A percentile compares a stretch with the other conserved stretches of the same genome.
These are phyloP conservation scores for Trichosanthes cucumerina DNA, from an alignment of 306 rosid species.

Conservation along the genomic window DNA sequence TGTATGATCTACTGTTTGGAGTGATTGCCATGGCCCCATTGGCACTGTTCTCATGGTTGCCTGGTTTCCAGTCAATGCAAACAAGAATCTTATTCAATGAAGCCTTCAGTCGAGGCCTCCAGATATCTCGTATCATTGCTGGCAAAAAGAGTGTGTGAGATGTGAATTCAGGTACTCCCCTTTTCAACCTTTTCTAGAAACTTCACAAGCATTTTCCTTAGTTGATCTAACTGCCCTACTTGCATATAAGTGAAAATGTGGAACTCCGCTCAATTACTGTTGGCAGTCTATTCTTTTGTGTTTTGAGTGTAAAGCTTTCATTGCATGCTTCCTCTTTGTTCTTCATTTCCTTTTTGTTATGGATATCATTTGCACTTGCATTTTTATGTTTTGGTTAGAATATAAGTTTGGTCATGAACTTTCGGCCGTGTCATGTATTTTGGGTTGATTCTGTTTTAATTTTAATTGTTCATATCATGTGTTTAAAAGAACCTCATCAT, in stretches of 20 bases:
- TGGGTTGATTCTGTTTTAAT: neutral
- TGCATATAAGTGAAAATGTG: neutral
- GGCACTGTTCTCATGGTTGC: conserved; percentile 85
- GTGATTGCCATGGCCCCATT: conserved; percentile 73
- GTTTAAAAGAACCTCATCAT: neutral
- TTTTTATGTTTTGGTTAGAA: too few species aligned
- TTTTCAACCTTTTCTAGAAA: neutral
- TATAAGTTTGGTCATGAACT: neutral
- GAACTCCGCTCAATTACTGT: neutral
- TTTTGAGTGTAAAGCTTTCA: neutral
- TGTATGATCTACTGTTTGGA: conserved; percentile 75
- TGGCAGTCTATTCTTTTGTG: neutral
- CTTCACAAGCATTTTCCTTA: neutral
- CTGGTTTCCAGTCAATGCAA: conserved; percentile 95
- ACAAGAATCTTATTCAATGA: conserved; percentile 90
- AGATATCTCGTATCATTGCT: conserved; percentile 72
- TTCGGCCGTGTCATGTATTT: neutral
- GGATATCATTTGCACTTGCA: neutral
- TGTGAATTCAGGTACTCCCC: conserved; percentile 36
- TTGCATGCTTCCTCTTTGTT: neutral
- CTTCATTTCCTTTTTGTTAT: neutral
- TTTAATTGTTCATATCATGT: neutral
- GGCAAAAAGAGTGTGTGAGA: conserved; percentile 55
- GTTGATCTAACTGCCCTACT: neutral
- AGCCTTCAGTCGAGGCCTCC: conserved; percentile 96